Evolutionary conservation across 208 protist species (phyloP).

Genomic region (Trypanosoma avium): DNA sequence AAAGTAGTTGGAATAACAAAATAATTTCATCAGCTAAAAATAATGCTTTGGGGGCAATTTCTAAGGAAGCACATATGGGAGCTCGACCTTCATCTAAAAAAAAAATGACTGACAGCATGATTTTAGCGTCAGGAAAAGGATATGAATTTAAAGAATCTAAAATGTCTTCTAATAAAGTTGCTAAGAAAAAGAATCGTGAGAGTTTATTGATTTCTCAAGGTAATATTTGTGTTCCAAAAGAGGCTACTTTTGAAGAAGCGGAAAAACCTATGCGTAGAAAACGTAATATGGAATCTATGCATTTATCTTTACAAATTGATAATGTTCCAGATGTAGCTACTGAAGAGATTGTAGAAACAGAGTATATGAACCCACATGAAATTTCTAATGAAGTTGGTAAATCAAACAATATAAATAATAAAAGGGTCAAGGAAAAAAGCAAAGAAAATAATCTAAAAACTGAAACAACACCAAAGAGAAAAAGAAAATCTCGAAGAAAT

Average conservation of each 20-base stretch:
- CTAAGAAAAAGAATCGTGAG: constrained; percentile 13
- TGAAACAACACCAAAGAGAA: background rate
- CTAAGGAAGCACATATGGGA: constrained; percentile 1
- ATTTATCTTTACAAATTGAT: constrained; percentile 1
- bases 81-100: constrained; percentile 3
- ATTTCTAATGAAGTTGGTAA: background rate
- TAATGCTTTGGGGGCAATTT: background rate
- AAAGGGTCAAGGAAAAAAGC: background rate
- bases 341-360: constrained; percentile 23
- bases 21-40: background rate
- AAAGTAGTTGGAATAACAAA: background rate
- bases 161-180: constrained; percentile 5
- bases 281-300: background rate
- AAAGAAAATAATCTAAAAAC: background rate
- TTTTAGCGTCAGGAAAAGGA: background rate
- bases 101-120: constrained; percentile 18
- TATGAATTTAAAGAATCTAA: background rate
- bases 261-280: constrained; percentile 11
- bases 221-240: constrained; percentile 1
- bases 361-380: constrained; percentile 2
- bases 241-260: constrained; percentile 10
- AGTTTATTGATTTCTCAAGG: constrained; percentile 6
- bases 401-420: background rate
- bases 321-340: background rate
- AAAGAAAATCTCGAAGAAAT: background rate